A percentile compares a stretch with the other conserved stretches of the same genome.
phyloP scores from a whole-genome alignment of 1,139 yeast species.

The Kodamaea sp. region DNA sequence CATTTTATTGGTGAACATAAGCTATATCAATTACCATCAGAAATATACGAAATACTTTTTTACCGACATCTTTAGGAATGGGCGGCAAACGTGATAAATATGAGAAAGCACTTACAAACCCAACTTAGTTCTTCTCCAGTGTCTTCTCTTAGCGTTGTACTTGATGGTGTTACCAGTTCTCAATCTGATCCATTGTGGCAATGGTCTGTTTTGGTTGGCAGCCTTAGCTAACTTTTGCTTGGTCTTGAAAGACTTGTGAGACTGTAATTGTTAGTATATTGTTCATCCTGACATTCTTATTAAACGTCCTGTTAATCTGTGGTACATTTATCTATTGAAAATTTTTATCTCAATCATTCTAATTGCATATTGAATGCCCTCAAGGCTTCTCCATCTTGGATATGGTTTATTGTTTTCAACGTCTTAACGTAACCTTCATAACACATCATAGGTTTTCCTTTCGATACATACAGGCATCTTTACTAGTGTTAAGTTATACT shows the following conservation, averaged over 20 bases:
- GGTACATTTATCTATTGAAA: no score
- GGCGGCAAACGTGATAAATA: slow-evolving; percentile 4
- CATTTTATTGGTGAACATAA: slow-evolving; percentile 1
- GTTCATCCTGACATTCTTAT: neutral
- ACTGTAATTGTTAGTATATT: slow-evolving; percentile 44
- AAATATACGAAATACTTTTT: neutral
- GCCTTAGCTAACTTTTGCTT: slow-evolving; percentile 99
- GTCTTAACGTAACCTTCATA: no score
- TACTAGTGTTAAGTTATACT: slow-evolving; percentile 12
- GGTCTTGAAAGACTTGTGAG: slow-evolving; percentile 95
- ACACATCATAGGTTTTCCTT: no score
- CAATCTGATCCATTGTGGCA: slow-evolving; percentile 99
- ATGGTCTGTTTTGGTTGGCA: slow-evolving; percentile 98
- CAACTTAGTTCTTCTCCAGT: slow-evolving; percentile 99
- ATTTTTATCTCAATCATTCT: no score
- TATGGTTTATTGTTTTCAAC: no score
- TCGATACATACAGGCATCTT: slow-evolving; percentile 29
- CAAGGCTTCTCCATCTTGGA: no score
- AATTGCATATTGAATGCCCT: no score
- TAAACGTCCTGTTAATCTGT: no score
- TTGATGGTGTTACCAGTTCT: slow-evolving; percentile 97
- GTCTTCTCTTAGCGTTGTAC: slow-evolving; percentile 99
- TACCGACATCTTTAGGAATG: slow-evolving; percentile 3
- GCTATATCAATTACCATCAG: slow-evolving; percentile 1
- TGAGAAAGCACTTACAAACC: slow-evolving; percentile 62